Evolutionary conservation across 192 early-diverging fungal species (phyloP).

Genomic region (Gaertneriomyces semiglobifer): DNA sequence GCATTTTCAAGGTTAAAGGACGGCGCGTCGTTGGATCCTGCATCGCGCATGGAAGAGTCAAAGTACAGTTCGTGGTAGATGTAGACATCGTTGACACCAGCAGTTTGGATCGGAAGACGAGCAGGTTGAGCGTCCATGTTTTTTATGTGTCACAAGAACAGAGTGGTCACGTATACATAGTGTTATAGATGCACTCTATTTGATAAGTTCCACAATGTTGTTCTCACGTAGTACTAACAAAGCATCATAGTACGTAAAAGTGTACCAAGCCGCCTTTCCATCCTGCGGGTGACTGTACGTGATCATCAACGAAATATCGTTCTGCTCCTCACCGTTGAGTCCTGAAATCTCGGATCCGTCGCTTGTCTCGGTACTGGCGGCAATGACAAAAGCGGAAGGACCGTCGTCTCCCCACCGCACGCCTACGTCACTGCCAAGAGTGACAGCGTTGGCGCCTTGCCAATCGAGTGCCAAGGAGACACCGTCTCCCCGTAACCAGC

Average conservation of each 20-base stretch:
- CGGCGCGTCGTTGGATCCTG: neutral
- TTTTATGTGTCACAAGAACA: neutral
- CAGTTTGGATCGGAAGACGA: neutral
- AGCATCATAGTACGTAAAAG: neutral
- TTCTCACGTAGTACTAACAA: conserved; percentile 3
- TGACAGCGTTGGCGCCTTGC: too few relatives aligned
- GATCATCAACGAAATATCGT: neutral
- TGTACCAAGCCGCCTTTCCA: neutral
- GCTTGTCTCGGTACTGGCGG: neutral
- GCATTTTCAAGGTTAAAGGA: neutral
- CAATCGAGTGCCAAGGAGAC: too few relatives aligned
- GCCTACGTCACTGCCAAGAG: neutral
- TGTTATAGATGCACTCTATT: neutral
- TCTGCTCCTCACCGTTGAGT: conserved; percentile 3
- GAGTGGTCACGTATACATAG: neutral
- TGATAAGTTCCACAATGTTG: neutral
- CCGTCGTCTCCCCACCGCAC: too few relatives aligned
- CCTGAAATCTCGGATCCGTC: conserved; percentile 1
- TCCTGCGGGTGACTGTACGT: neutral
- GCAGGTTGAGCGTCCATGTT: neutral
- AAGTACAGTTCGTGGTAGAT: neutral
- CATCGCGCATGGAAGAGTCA: neutral
- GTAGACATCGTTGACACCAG: conserved; percentile 1
- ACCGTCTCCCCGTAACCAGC: neutral
- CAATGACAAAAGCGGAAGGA: neutral